These are phyloP conservation scores for Aspergillus carbonarius DNA, from an alignment of 2,329 filamentous ascomycete species.

Conservation along the genomic window DNA sequence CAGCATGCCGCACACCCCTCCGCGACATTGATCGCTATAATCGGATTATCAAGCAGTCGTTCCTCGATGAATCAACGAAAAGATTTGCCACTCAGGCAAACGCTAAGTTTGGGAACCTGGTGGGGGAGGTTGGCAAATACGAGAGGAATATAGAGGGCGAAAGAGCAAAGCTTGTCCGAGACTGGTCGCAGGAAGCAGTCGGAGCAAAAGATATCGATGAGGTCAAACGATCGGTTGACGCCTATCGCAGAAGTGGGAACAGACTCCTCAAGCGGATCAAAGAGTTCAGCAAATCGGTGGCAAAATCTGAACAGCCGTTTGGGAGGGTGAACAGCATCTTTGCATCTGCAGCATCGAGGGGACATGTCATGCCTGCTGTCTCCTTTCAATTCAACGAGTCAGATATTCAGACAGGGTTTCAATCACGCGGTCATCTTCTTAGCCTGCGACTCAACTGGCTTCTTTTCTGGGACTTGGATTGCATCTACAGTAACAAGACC, in stretches of 20 bases:
- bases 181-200: background rate
- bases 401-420: constrained; percentile 6
- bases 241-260: background rate
- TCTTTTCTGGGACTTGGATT: background rate
- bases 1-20: constrained; percentile 14
- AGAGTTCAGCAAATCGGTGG: constrained; percentile 4
- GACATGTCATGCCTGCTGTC: background rate
- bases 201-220: background rate
- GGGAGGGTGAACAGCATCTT: constrained; percentile 8
- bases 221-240: background rate
- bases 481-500: background rate
- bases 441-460: constrained; percentile 3
- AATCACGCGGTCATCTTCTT: constrained; percentile 3
- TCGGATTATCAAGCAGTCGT: constrained; percentile 10
- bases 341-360: background rate
- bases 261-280: background rate
- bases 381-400: background rate
- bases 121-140: background rate
- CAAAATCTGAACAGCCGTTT: constrained; percentile 5
- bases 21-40: constrained; percentile 16
- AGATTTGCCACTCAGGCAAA: constrained; percentile 10
- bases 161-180: background rate
- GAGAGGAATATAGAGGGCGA: background rate
- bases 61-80: constrained; percentile 15
- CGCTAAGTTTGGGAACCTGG: background rate